Evolutionary conservation across 306 rosid genomes (phyloP).

Genomic region (Mucuna pruriens): DNA sequence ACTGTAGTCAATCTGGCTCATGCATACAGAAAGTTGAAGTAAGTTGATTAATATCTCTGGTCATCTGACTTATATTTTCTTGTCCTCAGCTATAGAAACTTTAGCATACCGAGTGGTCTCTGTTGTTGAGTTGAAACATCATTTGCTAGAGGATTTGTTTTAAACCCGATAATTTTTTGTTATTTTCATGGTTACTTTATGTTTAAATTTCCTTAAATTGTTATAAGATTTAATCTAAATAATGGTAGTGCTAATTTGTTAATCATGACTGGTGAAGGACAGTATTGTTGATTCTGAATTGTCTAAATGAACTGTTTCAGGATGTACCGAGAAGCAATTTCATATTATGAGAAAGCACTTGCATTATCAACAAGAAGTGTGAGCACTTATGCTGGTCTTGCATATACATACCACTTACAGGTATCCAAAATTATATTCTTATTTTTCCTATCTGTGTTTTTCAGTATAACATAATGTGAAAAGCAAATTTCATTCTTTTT

Average conservation of each 20-base stretch:
- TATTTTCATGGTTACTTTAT: constrained; percentile 5
- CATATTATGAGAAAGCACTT: constrained; percentile 90
- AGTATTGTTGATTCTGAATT: constrained; percentile 35
- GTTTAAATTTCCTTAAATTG: not conserved
- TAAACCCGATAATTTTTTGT: not conserved
- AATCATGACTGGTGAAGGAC: not conserved
- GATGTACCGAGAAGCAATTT: constrained; percentile 79
- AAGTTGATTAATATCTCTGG: constrained; percentile 46
- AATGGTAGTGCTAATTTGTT: constrained; percentile 16
- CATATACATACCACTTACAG: constrained; percentile 93
- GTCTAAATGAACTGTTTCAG: constrained; percentile 49
- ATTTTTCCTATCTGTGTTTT: constrained; percentile 7
- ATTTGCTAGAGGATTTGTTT: constrained; percentile 19
- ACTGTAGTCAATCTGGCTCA: constrained; percentile 94
- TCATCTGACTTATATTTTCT: constrained; percentile 18
- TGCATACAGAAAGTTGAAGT: constrained; percentile 90
- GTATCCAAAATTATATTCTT: constrained; percentile 41
- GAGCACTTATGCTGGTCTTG: constrained; percentile 97
- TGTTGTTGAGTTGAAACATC: constrained; percentile 10
- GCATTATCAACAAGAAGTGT: constrained; percentile 79
- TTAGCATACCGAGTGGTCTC: not conserved
- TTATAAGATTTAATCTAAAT: not conserved
- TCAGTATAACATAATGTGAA: not conserved
- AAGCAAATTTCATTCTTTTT: not conserved
- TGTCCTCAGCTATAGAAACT: not conserved